These are phyloP conservation scores for Hygrocybe coccinea DNA, from an alignment of 768 basidiomycete genomes.

Conservation along the genomic window DNA sequence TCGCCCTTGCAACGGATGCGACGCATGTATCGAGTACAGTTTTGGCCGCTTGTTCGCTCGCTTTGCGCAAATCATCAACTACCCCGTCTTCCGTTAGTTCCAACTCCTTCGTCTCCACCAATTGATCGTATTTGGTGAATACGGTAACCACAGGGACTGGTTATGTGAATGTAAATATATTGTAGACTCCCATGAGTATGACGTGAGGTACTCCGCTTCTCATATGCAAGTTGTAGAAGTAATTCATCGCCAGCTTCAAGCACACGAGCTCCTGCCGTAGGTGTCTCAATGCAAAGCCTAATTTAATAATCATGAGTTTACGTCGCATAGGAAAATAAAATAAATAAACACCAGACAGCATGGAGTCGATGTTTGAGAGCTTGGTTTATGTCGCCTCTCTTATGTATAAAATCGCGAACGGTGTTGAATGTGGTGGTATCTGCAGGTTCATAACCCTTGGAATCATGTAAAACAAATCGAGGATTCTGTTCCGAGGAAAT, in stretches of 20 bases:
- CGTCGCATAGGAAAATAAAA: too few relatives aligned
- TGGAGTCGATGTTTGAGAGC: conserved; percentile 21
- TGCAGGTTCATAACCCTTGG: conserved; percentile 15
- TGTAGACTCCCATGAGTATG: too few relatives aligned
- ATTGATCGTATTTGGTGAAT: conserved; percentile 32
- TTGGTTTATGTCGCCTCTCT: not conserved
- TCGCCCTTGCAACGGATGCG: too few relatives aligned
- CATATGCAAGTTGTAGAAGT: conserved; percentile 23
- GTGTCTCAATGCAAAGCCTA: conserved; percentile 32
- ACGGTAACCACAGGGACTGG: conserved; percentile 30
- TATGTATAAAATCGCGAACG: conserved; percentile 10
- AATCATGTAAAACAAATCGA: conserved; percentile 15
- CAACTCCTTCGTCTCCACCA: conserved; percentile 11
- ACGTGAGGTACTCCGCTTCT: too few relatives aligned
- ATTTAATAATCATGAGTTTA: too few relatives aligned
- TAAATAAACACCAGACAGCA: conserved; percentile 30
- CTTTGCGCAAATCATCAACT: not conserved
- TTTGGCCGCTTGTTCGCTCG: conserved; percentile 1
- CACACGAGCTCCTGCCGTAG: conserved; percentile 20
- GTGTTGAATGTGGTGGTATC: conserved; percentile 7
- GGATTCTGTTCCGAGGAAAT: conserved; percentile 10
- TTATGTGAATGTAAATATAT: too few relatives aligned
- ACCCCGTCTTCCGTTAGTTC: not conserved
- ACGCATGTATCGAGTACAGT: too few relatives aligned
- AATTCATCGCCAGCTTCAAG: conserved; percentile 25